These are phyloP conservation scores for Sclerotinia nivalis DNA, from an alignment of 2,329 filamentous ascomycete genomes.

Conservation along the genomic window DNA sequence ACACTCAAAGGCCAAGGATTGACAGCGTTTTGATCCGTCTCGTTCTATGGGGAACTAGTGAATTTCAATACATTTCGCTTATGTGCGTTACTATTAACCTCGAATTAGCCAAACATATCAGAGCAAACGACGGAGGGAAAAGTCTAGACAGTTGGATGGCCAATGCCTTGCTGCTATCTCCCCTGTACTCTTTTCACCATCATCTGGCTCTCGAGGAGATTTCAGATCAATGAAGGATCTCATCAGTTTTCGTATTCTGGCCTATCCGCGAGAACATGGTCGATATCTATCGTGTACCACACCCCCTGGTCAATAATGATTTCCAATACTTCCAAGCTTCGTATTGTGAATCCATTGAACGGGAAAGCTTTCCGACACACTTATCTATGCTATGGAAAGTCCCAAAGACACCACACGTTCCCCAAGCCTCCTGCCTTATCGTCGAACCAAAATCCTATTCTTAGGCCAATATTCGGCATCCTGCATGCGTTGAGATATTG, in stretches of 20 bases:
- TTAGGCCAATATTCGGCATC: slow-evolving; percentile 17
- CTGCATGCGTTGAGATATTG: slow-evolving; percentile 1
- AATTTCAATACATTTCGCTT: slow-evolving; percentile 1
- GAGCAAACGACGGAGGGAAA: background rate
- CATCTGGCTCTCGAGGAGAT: background rate
- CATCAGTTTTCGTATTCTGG: slow-evolving; percentile 6
- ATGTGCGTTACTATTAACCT: slow-evolving; percentile 1
- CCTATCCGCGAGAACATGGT: background rate
- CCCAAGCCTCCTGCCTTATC: slow-evolving; percentile 12
- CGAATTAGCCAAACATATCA: background rate
- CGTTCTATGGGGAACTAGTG: background rate
- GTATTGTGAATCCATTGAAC: slow-evolving; percentile 8
- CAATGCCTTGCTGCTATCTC: background rate
- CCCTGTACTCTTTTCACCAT: background rate
- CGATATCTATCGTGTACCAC: slow-evolving; percentile 13
- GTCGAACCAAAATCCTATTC: slow-evolving; percentile 15
- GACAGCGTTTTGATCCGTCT: background rate
- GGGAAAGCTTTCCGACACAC: background rate
- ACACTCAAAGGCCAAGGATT: slow-evolving; percentile 3
- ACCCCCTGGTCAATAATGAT: slow-evolving; percentile 1
- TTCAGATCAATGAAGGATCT: background rate
- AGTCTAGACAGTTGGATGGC: background rate
- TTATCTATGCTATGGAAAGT: background rate
- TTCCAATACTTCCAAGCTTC: slow-evolving; percentile 6
- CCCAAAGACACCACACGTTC: background rate